These are phyloP conservation scores for Cenchrus americanus DNA, from an alignment of 176 grass and related monocot genomes.

Conservation along the genomic window DNA sequence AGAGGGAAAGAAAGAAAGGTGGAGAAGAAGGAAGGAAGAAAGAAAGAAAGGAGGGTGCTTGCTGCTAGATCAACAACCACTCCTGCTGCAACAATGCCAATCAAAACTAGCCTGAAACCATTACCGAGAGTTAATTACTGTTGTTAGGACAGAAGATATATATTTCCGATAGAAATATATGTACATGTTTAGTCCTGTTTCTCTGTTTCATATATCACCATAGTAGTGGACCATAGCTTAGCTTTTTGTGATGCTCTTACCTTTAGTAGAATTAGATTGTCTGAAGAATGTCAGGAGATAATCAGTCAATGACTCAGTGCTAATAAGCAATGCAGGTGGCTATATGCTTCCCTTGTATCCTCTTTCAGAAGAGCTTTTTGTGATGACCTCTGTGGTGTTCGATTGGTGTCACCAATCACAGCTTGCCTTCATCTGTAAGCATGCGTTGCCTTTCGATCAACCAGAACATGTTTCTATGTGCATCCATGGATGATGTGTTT, in stretches of 20 bases:
- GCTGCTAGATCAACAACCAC: not conserved
- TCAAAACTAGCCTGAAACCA: conserved; percentile 25
- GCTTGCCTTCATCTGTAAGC: conserved; percentile 21
- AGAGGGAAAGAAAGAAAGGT: conserved; percentile 1
- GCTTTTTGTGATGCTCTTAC: conserved; percentile 39
- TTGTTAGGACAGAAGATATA: conserved; percentile 37
- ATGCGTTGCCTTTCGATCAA: conserved; percentile 7
- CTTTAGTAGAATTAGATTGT: conserved; percentile 3
- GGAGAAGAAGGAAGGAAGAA: not conserved
- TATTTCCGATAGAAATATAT: conserved; percentile 48
- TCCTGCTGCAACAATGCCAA: not conserved
- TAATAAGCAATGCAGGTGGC: conserved; percentile 11
- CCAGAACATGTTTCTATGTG: not conserved
- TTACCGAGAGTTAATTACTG: conserved; percentile 25
- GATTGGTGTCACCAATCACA: not conserved
- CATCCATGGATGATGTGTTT: not conserved
- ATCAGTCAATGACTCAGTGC: too few relatives aligned
- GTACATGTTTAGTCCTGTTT: conserved; percentile 45
- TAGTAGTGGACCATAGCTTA: conserved; percentile 28
- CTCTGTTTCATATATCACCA: conserved; percentile 10
- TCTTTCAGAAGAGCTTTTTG: conserved; percentile 22
- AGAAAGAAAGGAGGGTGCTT: not conserved
- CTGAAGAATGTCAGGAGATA: conserved; percentile 4
- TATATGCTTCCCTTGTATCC: not conserved
- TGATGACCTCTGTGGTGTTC: not conserved